Evolutionary conservation across 2,329 filamentous ascomycete species (phyloP).

Genomic region (Macrophomina phaseolina): DNA sequence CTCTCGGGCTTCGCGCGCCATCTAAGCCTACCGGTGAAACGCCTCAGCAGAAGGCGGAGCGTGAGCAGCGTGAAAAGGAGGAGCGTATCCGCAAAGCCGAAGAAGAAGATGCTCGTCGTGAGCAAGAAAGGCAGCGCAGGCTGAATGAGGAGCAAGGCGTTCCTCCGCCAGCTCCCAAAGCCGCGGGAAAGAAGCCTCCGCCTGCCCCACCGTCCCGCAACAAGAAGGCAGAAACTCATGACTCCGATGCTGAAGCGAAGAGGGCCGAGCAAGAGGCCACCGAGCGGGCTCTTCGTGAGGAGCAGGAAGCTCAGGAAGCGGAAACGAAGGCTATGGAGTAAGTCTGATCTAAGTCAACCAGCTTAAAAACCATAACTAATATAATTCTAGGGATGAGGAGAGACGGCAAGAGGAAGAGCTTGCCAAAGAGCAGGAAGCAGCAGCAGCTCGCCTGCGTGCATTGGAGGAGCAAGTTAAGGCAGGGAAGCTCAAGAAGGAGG

Average conservation of each 20-base stretch:
- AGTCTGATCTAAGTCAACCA: slow-evolving; percentile 50
- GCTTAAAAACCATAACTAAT: slow-evolving; percentile 34
- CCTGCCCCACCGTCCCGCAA: slow-evolving; percentile 81
- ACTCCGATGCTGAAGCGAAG: slow-evolving; percentile 64
- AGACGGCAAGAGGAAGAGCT: slow-evolving; percentile 80
- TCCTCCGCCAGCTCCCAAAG: slow-evolving; percentile 60
- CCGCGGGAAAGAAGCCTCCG: slow-evolving; percentile 56
- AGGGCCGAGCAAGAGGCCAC: slow-evolving; percentile 62
- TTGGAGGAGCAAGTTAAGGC: slow-evolving; percentile 93
- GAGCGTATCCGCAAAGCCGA: slow-evolving; percentile 88
- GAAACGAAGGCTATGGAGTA: slow-evolving; percentile 83
- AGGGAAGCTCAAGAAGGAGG: slow-evolving; percentile 93
- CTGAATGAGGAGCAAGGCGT: slow-evolving; percentile 76
- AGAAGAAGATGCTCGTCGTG: slow-evolving; percentile 88
- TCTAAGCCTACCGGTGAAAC: slow-evolving; percentile 76
- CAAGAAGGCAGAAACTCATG: slow-evolving; percentile 62
- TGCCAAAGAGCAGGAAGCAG: slow-evolving; percentile 77
- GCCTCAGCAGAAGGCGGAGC: slow-evolving; percentile 81
- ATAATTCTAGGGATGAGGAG: slow-evolving; percentile 68
- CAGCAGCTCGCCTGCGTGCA: slow-evolving; percentile 81
- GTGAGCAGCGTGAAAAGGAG: slow-evolving; percentile 85
- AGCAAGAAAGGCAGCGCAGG: slow-evolving; percentile 83
- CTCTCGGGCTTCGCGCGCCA: slow-evolving; percentile 86
- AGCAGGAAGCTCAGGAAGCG: slow-evolving; percentile 76
- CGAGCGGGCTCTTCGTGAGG: slow-evolving; percentile 65